phyloP scores from a whole-genome alignment of 306 rosid genomes.

The Oxytropis ochrocephala region DNA sequence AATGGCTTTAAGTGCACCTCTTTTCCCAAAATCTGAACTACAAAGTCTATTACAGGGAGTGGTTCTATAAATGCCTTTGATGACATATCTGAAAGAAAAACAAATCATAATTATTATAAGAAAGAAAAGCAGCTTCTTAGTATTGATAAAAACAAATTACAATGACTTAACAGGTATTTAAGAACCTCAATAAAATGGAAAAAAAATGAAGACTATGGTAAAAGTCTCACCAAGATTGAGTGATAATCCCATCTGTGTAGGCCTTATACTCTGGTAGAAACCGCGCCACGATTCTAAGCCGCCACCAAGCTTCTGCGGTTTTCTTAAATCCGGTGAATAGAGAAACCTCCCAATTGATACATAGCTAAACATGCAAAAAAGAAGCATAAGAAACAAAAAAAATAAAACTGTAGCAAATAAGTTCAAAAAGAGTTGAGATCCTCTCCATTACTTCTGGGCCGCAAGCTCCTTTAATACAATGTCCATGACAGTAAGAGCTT shows the following conservation, averaged over 20 bases:
- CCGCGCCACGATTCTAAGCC: slow-evolving; percentile 51
- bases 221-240: slow-evolving; percentile 40
- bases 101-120: not conserved
- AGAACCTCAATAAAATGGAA: not conserved
- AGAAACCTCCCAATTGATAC: slow-evolving; percentile 40
- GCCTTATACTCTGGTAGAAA: slow-evolving; percentile 49
- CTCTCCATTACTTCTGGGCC: slow-evolving; percentile 43
- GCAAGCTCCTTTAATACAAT: slow-evolving; percentile 40
- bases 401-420: too few species aligned
- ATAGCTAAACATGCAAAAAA: slow-evolving; percentile 19
- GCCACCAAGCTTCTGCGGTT: slow-evolving; percentile 37
- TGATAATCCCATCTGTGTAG: slow-evolving; percentile 51
- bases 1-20: slow-evolving; percentile 35
- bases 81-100: slow-evolving; percentile 38
- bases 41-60: slow-evolving; percentile 46
- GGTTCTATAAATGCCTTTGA: slow-evolving; percentile 45
- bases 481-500: slow-evolving; percentile 31
- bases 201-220: not conserved
- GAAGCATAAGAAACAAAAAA: not conserved
- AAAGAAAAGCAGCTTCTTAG: not conserved
- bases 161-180: not conserved
- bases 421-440: not conserved
- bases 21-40: slow-evolving; percentile 44
- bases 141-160: not conserved
- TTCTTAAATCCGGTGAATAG: slow-evolving; percentile 37